A percentile compares a stretch with the other conserved stretches of the same genome.
These are phyloP conservation scores for Lactarius evosmus DNA, from an alignment of 768 basidiomycete species.

Conservation along the genomic window DNA sequence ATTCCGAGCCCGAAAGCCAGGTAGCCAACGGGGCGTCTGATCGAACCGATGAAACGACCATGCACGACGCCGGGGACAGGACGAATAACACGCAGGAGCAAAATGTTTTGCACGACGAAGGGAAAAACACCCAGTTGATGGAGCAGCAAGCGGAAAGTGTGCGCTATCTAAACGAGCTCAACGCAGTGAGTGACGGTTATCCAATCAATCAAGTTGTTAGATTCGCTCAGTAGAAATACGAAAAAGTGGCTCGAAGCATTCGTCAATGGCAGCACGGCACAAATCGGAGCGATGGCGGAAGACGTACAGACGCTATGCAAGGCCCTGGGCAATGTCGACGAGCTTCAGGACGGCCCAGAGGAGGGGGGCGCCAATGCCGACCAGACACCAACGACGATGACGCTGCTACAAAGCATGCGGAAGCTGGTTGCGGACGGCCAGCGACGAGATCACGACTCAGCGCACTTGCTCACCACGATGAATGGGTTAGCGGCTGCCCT, in stretches of 20 bases:
- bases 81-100: slow-evolving; percentile 35
- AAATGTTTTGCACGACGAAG: slow-evolving; percentile 48
- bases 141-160: slow-evolving; percentile 72
- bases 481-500: slow-evolving; percentile 40
- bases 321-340: slow-evolving; percentile 42
- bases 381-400: slow-evolving; percentile 27
- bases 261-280: slow-evolving; percentile 70
- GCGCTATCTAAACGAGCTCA: slow-evolving; percentile 76
- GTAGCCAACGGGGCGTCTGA: neutral
- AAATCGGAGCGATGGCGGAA: slow-evolving; percentile 59
- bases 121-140: slow-evolving; percentile 46
- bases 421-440: slow-evolving; percentile 37
- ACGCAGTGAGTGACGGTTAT: slow-evolving; percentile 46
- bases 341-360: slow-evolving; percentile 25
- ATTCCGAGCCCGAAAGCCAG: neutral
- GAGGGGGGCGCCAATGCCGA: slow-evolving; percentile 28
- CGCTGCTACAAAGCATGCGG: slow-evolving; percentile 38
- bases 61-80: neutral
- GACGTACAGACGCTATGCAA: slow-evolving; percentile 59
- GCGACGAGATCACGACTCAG: slow-evolving; percentile 34
- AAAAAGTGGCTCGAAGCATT: slow-evolving; percentile 80
- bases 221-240: slow-evolving; percentile 3
- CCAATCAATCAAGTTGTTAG: too few relatives aligned
- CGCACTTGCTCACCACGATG: slow-evolving; percentile 36
- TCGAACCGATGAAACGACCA: neutral